Evolutionary conservation across 495 filamentous ascomycete genomes (phyloP).

Genomic region (Jackrogersella multiformis): DNA sequence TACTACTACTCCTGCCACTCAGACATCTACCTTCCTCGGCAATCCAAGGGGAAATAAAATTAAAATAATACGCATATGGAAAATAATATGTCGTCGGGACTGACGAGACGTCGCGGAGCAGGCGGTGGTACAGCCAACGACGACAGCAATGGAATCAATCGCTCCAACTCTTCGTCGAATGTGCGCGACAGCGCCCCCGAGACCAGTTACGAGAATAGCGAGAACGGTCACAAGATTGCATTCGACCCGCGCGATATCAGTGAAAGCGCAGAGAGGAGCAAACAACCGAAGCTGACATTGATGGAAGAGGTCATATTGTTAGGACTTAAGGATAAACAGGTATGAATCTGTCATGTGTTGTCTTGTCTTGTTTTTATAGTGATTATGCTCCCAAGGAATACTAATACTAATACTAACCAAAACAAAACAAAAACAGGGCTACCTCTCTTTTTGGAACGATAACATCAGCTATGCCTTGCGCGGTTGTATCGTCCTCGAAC

Average conservation of each 20-base stretch:
- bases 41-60: slow-evolving; percentile 8
- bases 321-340: slow-evolving; percentile 98
- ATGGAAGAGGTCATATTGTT: slow-evolving; percentile 98
- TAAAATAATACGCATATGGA: not conserved
- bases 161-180: slow-evolving; percentile 52
- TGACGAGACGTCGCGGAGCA: slow-evolving; percentile 51
- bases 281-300: slow-evolving; percentile 96
- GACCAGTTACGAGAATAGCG: slow-evolving; percentile 88
- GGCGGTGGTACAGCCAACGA: slow-evolving; percentile 38
- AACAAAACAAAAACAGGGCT: slow-evolving; percentile 67
- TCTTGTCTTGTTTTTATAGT: no score
- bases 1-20: no score
- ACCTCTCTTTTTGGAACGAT: slow-evolving; percentile 99
- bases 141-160: slow-evolving; percentile 47
- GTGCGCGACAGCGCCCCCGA: slow-evolving; percentile 72
- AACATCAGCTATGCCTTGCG: slow-evolving; percentile 98
- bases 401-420: slow-evolving; percentile 9
- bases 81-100: slow-evolving; percentile 48
- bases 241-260: slow-evolving; percentile 97
- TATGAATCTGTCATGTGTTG: slow-evolving; percentile 51
- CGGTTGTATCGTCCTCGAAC: slow-evolving; percentile 96
- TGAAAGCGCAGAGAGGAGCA: slow-evolving; percentile 94
- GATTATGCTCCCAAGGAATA: slow-evolving; percentile 27
- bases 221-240: slow-evolving; percentile 98
- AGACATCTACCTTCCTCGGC: slow-evolving; percentile 1